Conservation (phyloP, 1,284 basidiomycete species). For the Neotropicomus parvogracilis region DNA sequence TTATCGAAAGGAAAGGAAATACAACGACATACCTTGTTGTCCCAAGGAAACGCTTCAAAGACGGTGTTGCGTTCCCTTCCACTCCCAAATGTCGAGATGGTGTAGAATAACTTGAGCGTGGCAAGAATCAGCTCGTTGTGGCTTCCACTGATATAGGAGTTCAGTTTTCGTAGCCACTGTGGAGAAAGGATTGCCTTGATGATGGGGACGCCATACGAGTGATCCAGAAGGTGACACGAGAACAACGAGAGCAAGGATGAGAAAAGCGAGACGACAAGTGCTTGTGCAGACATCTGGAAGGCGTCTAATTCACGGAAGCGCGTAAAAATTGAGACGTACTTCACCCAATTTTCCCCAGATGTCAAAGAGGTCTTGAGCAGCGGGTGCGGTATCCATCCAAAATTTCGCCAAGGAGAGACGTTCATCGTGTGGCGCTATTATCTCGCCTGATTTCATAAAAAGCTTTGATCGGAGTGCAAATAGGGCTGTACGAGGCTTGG, state of each 20-base stretch:
- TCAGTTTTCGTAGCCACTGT: constrained; percentile 52
- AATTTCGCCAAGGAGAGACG: constrained; percentile 54
- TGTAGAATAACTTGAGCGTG: constrained; percentile 59
- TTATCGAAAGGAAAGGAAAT: neutral
- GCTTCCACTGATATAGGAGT: constrained; percentile 53
- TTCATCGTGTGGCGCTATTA: constrained; percentile 45
- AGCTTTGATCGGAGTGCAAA: constrained; percentile 38
- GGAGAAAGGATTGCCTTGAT: constrained; percentile 55
- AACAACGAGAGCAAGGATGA: constrained; percentile 56
- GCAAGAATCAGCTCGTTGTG: constrained; percentile 62
- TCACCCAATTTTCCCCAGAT: constrained; percentile 54
- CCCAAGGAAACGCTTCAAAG: constrained; percentile 71
- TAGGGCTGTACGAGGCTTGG: constrained; percentile 36
- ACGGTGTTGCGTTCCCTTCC: constrained; percentile 60
- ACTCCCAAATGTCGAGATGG: constrained; percentile 58
- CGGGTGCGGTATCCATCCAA: constrained; percentile 57
- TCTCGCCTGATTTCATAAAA: constrained; percentile 25
- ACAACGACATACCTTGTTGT: constrained; percentile 52
- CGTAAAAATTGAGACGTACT: constrained; percentile 35
- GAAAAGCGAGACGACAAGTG: constrained; percentile 50
- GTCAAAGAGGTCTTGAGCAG: constrained; percentile 57
- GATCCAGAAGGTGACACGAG: constrained; percentile 63
- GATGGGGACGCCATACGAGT: constrained; percentile 55
- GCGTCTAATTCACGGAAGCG: constrained; percentile 9
- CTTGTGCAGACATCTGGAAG: constrained; percentile 38